phyloP scores from a whole-genome alignment of 192 early-diverging fungal genomes.

The Mortierella claussenii region DNA sequence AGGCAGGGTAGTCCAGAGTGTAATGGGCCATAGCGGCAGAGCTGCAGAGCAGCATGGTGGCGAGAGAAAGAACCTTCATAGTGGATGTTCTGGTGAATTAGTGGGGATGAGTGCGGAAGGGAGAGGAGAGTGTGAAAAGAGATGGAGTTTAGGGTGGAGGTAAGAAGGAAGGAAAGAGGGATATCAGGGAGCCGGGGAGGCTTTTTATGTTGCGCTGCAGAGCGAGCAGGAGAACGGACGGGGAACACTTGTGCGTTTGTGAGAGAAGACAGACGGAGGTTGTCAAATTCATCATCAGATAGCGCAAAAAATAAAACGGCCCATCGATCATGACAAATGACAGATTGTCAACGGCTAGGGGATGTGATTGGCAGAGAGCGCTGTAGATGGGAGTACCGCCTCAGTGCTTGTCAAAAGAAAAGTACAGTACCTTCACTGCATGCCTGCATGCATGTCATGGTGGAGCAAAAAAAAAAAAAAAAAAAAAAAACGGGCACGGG shows the following conservation, averaged over 20 bases:
- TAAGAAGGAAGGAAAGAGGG: background rate
- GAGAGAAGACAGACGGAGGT: too few relatives aligned
- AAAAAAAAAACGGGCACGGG: background rate
- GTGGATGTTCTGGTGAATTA: background rate
- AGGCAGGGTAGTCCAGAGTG: conserved; percentile 55
- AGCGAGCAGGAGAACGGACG: too few relatives aligned
- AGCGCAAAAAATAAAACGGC: too few relatives aligned
- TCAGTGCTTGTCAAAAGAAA: background rate
- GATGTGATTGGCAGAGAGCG: too few relatives aligned
- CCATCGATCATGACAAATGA: too few relatives aligned
- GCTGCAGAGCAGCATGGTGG: conserved; percentile 37
- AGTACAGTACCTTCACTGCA: too few relatives aligned
- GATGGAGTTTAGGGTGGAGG: background rate
- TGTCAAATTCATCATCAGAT: too few relatives aligned
- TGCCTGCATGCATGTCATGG: too few relatives aligned
- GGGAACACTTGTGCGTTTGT: too few relatives aligned
- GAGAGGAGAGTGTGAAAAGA: background rate
- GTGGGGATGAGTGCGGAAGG: background rate
- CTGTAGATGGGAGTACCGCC: background rate
- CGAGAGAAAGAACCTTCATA: conserved; percentile 40
- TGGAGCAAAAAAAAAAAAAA: background rate
- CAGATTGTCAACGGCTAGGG: too few relatives aligned
- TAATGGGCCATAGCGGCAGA: conserved; percentile 59
- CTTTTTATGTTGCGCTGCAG: too few relatives aligned
- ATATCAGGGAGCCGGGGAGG: too few relatives aligned